These are phyloP conservation scores for Teunomyces pallodes DNA, from an alignment of 805 yeast genomes.

Conservation along the genomic window DNA sequence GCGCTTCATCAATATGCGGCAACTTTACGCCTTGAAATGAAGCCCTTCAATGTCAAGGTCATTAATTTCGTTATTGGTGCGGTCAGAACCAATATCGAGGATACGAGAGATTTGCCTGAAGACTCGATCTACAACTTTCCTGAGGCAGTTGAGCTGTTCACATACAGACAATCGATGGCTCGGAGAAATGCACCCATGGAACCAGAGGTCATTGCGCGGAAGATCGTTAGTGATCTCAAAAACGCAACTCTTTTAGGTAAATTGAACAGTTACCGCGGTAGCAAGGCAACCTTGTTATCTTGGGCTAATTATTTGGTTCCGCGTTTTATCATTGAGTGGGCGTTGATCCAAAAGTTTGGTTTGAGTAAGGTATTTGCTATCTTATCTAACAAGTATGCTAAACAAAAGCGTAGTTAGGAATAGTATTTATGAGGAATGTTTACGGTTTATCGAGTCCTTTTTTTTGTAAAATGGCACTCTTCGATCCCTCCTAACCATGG, in stretches of 20 bases:
- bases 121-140: constrained; percentile 51
- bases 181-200: constrained; percentile 56
- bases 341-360: constrained; percentile 35
- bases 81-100: constrained; percentile 68
- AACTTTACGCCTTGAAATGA: constrained; percentile 61
- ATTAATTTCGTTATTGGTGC: constrained; percentile 74
- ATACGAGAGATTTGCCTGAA: constrained; percentile 57
- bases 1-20: constrained; percentile 74
- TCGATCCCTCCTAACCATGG: too few species aligned
- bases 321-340: constrained; percentile 42
- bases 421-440: not conserved
- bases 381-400: constrained; percentile 20
- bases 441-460: not conserved
- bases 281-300: constrained; percentile 35
- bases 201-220: constrained; percentile 55
- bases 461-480: too few species aligned
- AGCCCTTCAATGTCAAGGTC: constrained; percentile 70
- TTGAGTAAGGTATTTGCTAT: constrained; percentile 24
- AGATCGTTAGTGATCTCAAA: constrained; percentile 52
- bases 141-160: constrained; percentile 50
- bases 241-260: constrained; percentile 28
- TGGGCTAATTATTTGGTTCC: constrained; percentile 35
- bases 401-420: constrained; percentile 5
- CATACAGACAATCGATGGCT: constrained; percentile 57
- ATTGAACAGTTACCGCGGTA: constrained; percentile 59